Base-by-base conservation (phyloP, 768 basidiomycete species). In the Naganishia kalamii region DNA sequence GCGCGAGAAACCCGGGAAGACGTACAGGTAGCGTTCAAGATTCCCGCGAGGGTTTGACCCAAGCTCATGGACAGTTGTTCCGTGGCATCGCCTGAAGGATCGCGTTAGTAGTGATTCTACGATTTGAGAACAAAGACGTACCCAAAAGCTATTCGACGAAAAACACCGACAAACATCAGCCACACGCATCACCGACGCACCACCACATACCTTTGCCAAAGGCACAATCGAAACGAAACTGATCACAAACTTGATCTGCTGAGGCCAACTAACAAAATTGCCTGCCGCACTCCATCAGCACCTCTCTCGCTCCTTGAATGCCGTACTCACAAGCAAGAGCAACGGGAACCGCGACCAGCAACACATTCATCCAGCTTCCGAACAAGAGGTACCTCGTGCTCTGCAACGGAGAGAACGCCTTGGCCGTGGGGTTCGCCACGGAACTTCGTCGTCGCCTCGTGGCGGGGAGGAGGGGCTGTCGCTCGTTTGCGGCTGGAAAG, bases 151-250 rank as follows among this genome's bases (percentile, higher is more conserved):
- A 37, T n/a, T n/a, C 4, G 6, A 25, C 37, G 49, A 27, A 3
- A 49, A 32, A 30, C 29, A 4, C 21, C 29, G 19, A 47, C 10
- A 54, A 12, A 30, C 13, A 29, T 15, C 15, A 41, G n/a, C n/a
- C n/a, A n/a, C n/a, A n/a, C n/a, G n/a, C n/a, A n/a, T n/a, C n/a
- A n/a, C n/a, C n/a, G n/a, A n/a, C 35, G 33, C 5, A n/a, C 40
- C 2, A 37, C 69, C 7, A 37, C 81, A 59, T 70, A 89, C 90
- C 81, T 88, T 88, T 29, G 91, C 92, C 30, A 96, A 83, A 29
- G 92, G 92, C 79, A 93, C 89, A 77, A 93, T 88, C 70, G 92
- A 85, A 6, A 89, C 83, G 62, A 87, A 70, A 13, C 88, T 89
- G 75, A 89, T 84, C 65, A 84, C 79, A 75, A 92, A 87, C 79